Base-by-base conservation (phyloP, 1,284 basidiomycete species). In the Ceratobasidium sp. region DNA sequence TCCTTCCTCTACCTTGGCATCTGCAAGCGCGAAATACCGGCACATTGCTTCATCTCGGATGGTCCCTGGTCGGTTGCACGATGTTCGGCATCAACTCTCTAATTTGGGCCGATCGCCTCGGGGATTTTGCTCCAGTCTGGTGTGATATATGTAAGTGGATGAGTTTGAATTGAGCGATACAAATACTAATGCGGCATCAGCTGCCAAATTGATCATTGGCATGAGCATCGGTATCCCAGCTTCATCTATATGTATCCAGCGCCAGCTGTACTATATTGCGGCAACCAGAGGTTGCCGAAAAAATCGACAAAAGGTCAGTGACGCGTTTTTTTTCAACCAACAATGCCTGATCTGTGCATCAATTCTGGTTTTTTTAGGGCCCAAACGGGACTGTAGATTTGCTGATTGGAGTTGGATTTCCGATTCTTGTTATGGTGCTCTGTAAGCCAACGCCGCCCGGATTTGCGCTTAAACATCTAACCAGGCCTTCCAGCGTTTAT, bases 251-350 rank as follows among this genome's bases (percentile, higher is more conserved):
- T 86, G 87, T 78, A 88, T 90, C 81, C 88, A 87, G 73, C 87
- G 87, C 9, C 86, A 89, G 10, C 84, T 90, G 5, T 89, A 87
- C 79, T 83, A 85, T 54, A 88, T 90, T 61, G 85, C 89, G 33
- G 79, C 81, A 77, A 61, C 85, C 78, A 77, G 83, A 77, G 40
- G 80, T 70, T 81, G 84, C 77, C 80, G 80, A n/a, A 52, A n/a
- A 6, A 20, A 6, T n/a, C 17, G 50, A 6, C 7, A 52, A n/a
- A n/a, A n/a, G n/a, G n/a, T n/a, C n/a, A n/a, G n/a, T n/a, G n/a
- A n/a, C n/a, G n/a, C n/a, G n/a, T n/a, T n/a, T n/a, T n/a, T n/a
- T n/a, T n/a, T n/a, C n/a, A n/a, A n/a, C n/a, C n/a, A n/a, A n/a
- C n/a, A n/a, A n/a, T n/a, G n/a, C n/a, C 17, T n/a, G 20, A 3